phyloP scores from a whole-genome alignment of 116 monocot genomes.

The Zostera marina region DNA sequence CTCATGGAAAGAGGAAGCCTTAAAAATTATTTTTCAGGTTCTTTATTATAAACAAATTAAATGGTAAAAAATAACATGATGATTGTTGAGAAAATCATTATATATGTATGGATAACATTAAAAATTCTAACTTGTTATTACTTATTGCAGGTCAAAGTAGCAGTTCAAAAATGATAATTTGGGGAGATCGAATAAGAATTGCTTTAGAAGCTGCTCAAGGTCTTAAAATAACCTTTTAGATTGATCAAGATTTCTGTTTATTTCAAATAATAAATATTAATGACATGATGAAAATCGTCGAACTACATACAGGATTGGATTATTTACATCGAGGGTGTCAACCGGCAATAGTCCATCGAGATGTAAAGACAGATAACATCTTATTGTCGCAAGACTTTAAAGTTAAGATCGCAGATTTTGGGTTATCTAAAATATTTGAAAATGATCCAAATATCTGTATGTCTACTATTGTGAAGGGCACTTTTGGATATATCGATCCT shows the following conservation, averaged over 20 bases:
- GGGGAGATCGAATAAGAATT: conserved; percentile 25
- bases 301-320: conserved; percentile 3
- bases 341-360: conserved; percentile 11
- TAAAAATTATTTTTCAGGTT: conserved; percentile 30
- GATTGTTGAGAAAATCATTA: too few relatives aligned
- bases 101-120: too few relatives aligned
- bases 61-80: too few relatives aligned
- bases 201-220: conserved; percentile 38
- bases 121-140: too few relatives aligned
- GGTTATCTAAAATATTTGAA: conserved; percentile 5
- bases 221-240: neutral
- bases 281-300: neutral
- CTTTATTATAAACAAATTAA: too few relatives aligned
- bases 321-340: conserved; percentile 9
- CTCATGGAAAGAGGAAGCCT: conserved; percentile 33
- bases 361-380: conserved; percentile 11
- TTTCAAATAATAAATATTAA: too few relatives aligned
- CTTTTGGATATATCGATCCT: conserved; percentile 58
- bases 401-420: conserved; percentile 11
- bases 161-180: neutral
- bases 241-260: too few relatives aligned
- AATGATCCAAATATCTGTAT: conserved; percentile 25
- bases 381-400: conserved; percentile 2
- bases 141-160: too few relatives aligned
- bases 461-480: conserved; percentile 43